These are phyloP conservation scores for Mycena sanguinolenta DNA, from an alignment of 768 basidiomycete genomes.

Conservation along the genomic window DNA sequence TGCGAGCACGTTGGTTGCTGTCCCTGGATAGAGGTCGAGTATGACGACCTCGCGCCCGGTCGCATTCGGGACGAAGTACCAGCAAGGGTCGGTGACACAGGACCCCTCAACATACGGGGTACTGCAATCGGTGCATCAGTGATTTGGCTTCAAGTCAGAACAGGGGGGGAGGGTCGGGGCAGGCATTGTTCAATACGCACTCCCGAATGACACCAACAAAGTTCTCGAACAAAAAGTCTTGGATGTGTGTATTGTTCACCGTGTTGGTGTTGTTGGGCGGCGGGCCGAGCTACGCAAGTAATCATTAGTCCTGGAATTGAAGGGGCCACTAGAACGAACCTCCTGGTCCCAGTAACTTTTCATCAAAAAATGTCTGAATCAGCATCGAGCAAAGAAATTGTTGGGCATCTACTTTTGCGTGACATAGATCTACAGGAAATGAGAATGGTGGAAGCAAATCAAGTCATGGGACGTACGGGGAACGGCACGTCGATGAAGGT, in stretches of 20 bases:
- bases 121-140: conserved; percentile 34
- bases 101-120: conserved; percentile 68
- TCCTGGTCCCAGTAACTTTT: conserved; percentile 76
- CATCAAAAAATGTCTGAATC: conserved; percentile 1
- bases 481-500: conserved; percentile 64
- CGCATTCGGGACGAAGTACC: conserved; percentile 67
- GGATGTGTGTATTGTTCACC: conserved; percentile 67
- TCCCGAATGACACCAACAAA: conserved; percentile 68
- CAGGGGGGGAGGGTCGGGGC: no score
- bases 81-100: conserved; percentile 72
- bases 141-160: not conserved
- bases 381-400: not conserved
- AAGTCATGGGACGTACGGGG: conserved; percentile 55
- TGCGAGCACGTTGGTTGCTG: conserved; percentile 64
- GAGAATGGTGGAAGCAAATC: not conserved
- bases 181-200: no score
- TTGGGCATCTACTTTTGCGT: conserved; percentile 68
- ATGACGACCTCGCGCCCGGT: conserved; percentile 73
- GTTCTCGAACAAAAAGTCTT: conserved; percentile 68
- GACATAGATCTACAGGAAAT: conserved; percentile 62
- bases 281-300: conserved; percentile 51
- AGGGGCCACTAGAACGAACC: conserved; percentile 43
- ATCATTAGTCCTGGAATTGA: not conserved
- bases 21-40: conserved; percentile 69
- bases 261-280: conserved; percentile 56